phyloP scores from a whole-genome alignment of 495 filamentous ascomycete genomes.

The Xylaria castorea region DNA sequence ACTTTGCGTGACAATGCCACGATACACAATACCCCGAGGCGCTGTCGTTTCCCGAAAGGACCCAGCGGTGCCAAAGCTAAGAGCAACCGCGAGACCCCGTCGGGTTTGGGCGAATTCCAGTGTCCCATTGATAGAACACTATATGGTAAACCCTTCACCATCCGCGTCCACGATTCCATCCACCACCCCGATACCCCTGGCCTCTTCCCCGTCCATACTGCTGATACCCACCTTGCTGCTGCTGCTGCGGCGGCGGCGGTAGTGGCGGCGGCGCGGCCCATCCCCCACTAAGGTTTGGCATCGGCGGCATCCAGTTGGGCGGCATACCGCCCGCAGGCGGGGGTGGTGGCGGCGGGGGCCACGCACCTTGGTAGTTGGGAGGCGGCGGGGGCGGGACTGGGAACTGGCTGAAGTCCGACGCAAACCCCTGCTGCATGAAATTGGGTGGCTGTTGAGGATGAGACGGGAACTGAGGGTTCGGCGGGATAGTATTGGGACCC shows the following conservation, averaged over 20 bases:
- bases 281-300: slow-evolving; percentile 30
- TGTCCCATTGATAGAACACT: not conserved
- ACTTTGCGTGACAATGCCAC: not conserved
- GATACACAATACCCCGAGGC: not conserved
- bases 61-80: not conserved
- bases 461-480: slow-evolving; percentile 40
- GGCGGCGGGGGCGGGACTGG: slow-evolving; percentile 53
- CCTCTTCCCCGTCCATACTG: slow-evolving; percentile 41
- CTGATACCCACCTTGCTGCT: slow-evolving; percentile 37
- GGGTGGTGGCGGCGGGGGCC: slow-evolving; percentile 51
- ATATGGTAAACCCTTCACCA: slow-evolving; percentile 29
- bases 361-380: slow-evolving; percentile 57
- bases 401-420: slow-evolving; percentile 37
- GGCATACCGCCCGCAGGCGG: slow-evolving; percentile 36
- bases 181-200: slow-evolving; percentile 37
- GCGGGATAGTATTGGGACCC: slow-evolving; percentile 34
- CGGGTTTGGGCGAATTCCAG: not conserved
- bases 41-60: not conserved
- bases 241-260: slow-evolving; percentile 33
- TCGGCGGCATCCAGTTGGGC: slow-evolving; percentile 38
- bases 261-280: slow-evolving; percentile 32
- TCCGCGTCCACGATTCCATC: slow-evolving; percentile 39
- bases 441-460: slow-evolving; percentile 38
- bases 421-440: slow-evolving; percentile 37
- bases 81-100: not conserved